These are phyloP conservation scores for Meyerozyma athensensis DNA, from an alignment of 1,139 yeast genomes.

Conservation along the genomic window DNA sequence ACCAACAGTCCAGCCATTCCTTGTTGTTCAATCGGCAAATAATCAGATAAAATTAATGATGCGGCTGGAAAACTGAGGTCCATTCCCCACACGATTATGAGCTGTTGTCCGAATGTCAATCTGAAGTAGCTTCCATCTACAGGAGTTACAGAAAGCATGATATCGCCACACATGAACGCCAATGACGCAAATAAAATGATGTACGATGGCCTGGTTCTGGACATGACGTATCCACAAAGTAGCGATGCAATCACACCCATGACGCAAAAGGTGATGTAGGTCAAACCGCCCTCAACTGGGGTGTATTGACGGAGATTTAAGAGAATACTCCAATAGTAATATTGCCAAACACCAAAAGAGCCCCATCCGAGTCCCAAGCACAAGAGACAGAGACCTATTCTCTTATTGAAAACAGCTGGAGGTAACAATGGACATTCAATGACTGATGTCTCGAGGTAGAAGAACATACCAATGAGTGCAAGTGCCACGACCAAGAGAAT, in stretches of 20 bases:
- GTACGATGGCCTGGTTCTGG: constrained; percentile 39
- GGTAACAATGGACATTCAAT: constrained; percentile 44
- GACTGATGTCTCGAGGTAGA: constrained; percentile 23
- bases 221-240: constrained; percentile 37
- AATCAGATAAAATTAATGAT: constrained; percentile 47
- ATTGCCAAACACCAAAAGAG: constrained; percentile 51
- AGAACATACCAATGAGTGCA: constrained; percentile 26
- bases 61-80: constrained; percentile 58
- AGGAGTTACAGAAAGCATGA: constrained; percentile 46
- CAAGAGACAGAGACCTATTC: constrained; percentile 32
- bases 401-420: constrained; percentile 31
- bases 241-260: constrained; percentile 46
- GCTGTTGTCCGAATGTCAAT: constrained; percentile 43
- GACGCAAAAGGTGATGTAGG: constrained; percentile 43
- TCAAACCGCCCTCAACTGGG: constrained; percentile 39
- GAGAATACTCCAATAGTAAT: constrained; percentile 38
- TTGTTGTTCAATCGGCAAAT: constrained; percentile 46
- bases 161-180: constrained; percentile 45
- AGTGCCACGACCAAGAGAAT: constrained; percentile 41
- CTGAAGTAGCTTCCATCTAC: constrained; percentile 44
- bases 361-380: constrained; percentile 52
- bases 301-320: constrained; percentile 41
- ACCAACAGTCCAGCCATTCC: constrained; percentile 61
- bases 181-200: constrained; percentile 38
- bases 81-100: constrained; percentile 53